A percentile compares a stretch with the other conserved stretches of the same genome.
Conservation (phyloP, 2,329 filamentous ascomycete species). For the Moelleriella libera region DNA sequence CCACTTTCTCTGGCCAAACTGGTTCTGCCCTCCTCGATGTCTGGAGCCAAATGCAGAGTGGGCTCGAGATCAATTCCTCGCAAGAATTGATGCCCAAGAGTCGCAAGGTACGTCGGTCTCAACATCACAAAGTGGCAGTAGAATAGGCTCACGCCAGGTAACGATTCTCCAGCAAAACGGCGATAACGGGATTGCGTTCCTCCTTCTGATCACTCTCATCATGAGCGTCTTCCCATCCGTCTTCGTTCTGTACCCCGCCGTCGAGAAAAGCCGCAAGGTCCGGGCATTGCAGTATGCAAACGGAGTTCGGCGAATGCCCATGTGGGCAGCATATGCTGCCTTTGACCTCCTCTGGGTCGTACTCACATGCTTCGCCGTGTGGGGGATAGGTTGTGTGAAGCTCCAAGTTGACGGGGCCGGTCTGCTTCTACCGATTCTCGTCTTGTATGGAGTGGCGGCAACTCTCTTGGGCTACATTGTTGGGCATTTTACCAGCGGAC, state of each 20-base stretch:
- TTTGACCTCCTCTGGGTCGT: slow-evolving; percentile 69
- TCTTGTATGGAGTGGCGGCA: slow-evolving; percentile 62
- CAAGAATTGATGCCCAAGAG: slow-evolving; percentile 47
- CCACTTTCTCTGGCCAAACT: neutral
- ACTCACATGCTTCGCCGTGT: slow-evolving; percentile 42
- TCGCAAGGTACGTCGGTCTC: slow-evolving; percentile 16
- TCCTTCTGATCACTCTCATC: slow-evolving; percentile 56
- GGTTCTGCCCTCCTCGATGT: slow-evolving; percentile 6
- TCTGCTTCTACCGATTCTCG: slow-evolving; percentile 63
- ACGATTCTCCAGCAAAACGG: neutral
- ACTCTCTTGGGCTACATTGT: slow-evolving; percentile 55
- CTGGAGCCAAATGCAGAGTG: slow-evolving; percentile 9
- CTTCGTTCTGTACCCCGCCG: slow-evolving; percentile 65
- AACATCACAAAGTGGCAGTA: neutral
- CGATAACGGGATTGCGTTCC: slow-evolving; percentile 40
- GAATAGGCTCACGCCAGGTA: neutral
- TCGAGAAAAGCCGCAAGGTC: slow-evolving; percentile 62
- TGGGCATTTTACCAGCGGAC: slow-evolving; percentile 44
- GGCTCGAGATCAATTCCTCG: slow-evolving; percentile 29
- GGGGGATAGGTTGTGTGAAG: slow-evolving; percentile 48
- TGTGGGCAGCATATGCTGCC: slow-evolving; percentile 65
- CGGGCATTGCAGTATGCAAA: slow-evolving; percentile 76
- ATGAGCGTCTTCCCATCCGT: slow-evolving; percentile 53
- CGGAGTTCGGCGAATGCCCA: slow-evolving; percentile 58
- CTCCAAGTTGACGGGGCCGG: slow-evolving; percentile 55